phyloP scores from a whole-genome alignment of 495 filamentous ascomycete species.

The Bombardia bombarda region DNA sequence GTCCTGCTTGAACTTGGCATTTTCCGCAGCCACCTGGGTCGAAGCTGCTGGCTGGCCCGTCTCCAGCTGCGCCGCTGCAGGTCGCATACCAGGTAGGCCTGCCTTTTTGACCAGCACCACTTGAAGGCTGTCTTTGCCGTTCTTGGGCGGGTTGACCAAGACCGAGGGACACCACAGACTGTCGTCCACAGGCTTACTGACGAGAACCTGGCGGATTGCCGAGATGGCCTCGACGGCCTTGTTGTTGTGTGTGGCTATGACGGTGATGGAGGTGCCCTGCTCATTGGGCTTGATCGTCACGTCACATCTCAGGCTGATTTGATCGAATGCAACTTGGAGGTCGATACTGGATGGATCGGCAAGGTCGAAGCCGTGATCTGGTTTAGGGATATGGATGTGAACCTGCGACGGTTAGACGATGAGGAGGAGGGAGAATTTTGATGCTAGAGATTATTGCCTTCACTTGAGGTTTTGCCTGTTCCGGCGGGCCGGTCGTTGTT shows the following conservation, averaged over 20 bases:
- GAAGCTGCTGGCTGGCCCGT: background rate
- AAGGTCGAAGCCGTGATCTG: slow-evolving; percentile 6
- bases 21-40: background rate
- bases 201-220: background rate
- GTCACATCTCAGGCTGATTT: slow-evolving; percentile 4
- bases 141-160: slow-evolving; percentile 7
- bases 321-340: slow-evolving; percentile 3
- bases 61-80: background rate
- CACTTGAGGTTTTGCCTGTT: too few relatives aligned
- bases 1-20: slow-evolving; percentile 1
- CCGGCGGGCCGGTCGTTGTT: too few relatives aligned
- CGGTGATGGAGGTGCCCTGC: background rate
- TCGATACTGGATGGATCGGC: slow-evolving; percentile 10
- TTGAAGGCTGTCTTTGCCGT: background rate
- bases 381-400: slow-evolving; percentile 1
- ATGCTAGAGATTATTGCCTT: too few relatives aligned
- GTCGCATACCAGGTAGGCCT: slow-evolving; percentile 4
- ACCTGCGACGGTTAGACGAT: slow-evolving; percentile 1
- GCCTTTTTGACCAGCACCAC: background rate
- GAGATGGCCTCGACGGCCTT: slow-evolving; percentile 4
- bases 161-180: slow-evolving; percentile 7
- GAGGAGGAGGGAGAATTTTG: background rate
- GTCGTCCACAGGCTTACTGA: slow-evolving; percentile 2
- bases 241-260: slow-evolving; percentile 5
- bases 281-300: slow-evolving; percentile 7